A percentile compares a stretch with the other conserved stretches of the same genome.
phyloP scores from a whole-genome alignment of 371 early-diverging fungal genomes.

The Actinomortierella wolfii region DNA sequence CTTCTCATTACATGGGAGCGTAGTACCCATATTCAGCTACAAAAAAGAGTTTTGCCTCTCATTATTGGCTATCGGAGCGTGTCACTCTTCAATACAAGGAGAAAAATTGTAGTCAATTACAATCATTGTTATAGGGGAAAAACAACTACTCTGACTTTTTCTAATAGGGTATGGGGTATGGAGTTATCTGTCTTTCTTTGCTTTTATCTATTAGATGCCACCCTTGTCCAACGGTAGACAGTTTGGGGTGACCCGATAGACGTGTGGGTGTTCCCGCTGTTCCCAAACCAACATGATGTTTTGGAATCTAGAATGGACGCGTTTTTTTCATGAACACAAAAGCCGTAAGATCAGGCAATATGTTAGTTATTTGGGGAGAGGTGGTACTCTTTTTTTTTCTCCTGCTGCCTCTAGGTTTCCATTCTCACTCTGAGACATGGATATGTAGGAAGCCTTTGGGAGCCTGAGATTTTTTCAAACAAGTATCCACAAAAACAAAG shows the following conservation, averaged over 20 bases:
- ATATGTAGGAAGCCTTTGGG: neutral
- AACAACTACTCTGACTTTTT: no score
- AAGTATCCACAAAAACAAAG: neutral
- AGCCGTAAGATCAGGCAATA: no score
- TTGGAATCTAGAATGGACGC: constrained; percentile 20
- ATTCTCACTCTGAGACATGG: neutral
- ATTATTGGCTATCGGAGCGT: no score
- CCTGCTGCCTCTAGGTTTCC: neutral
- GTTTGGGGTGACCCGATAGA: constrained; percentile 27
- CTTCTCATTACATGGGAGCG: no score
- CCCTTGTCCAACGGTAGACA: constrained; percentile 27
- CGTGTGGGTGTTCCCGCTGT: constrained; percentile 21
- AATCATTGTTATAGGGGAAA: no score
- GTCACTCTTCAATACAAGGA: no score
- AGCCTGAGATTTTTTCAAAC: no score
- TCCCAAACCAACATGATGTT: constrained; percentile 37
- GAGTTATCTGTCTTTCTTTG: neutral
- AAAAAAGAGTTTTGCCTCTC: no score
- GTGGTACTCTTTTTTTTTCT: no score
- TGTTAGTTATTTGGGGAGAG: no score
- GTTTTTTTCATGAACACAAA: neutral
- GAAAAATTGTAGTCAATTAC: no score
- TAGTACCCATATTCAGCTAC: no score
- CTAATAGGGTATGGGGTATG: constrained; percentile 1
- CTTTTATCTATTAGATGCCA: constrained; percentile 15